These are phyloP conservation scores for Eucalyptus rudis DNA, from an alignment of 345 rosid genomes.

Conservation along the genomic window DNA sequence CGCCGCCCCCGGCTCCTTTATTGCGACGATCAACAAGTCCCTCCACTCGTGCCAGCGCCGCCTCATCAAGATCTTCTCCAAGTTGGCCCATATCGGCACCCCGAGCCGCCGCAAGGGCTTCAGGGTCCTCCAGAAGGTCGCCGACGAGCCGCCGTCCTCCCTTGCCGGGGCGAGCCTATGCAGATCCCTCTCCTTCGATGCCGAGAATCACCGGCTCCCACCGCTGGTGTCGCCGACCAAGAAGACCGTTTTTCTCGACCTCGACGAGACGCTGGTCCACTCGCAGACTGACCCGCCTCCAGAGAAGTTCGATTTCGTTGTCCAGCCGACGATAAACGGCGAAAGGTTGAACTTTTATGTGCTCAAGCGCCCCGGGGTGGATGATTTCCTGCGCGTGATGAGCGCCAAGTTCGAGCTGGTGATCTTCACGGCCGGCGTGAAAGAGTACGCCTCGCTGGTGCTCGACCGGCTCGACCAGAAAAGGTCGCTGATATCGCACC, in stretches of 20 bases:
- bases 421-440: slow-evolving; percentile 84
- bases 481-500: slow-evolving; percentile 45
- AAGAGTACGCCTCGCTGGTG: slow-evolving; percentile 66
- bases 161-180: not conserved
- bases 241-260: slow-evolving; percentile 75
- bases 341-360: slow-evolving; percentile 53
- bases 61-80: slow-evolving; percentile 54
- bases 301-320: slow-evolving; percentile 41
- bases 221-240: slow-evolving; percentile 13
- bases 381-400: slow-evolving; percentile 40
- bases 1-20: slow-evolving; percentile 19
- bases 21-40: slow-evolving; percentile 56
- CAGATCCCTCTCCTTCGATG: slow-evolving; percentile 12
- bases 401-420: slow-evolving; percentile 55
- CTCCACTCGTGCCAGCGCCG: slow-evolving; percentile 48
- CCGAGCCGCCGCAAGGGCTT: slow-evolving; percentile 41
- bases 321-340: slow-evolving; percentile 59
- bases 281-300: slow-evolving; percentile 73
- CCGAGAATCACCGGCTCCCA: slow-evolving; percentile 18
- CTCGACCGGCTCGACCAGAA: slow-evolving; percentile 49
- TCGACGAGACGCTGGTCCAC: slow-evolving; percentile 81
- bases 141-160: not conserved
- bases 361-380: slow-evolving; percentile 82
- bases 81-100: slow-evolving; percentile 23
- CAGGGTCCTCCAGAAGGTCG: slow-evolving; percentile 23